Conservation (phyloP, 2,329 filamentous ascomycete genomes). For the Arthrobotrys conoides region DNA sequence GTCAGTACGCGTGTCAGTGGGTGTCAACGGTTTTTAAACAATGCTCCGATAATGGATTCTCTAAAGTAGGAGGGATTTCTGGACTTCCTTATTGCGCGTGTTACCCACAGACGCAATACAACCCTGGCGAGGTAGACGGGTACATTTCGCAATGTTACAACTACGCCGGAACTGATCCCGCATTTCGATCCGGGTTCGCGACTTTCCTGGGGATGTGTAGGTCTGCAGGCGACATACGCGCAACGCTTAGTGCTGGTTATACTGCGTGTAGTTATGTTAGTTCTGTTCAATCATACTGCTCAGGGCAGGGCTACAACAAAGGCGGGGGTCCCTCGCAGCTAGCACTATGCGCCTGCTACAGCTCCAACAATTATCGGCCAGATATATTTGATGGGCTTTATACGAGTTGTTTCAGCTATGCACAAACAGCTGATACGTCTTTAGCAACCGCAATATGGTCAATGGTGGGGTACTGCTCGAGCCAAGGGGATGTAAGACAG, state of each 20-base stretch:
- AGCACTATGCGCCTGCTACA: constrained; percentile 52
- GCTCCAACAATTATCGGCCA: constrained; percentile 30
- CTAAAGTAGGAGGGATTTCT: constrained; percentile 44
- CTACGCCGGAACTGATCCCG: constrained; percentile 37
- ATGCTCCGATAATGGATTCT: constrained; percentile 47
- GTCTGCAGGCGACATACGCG: constrained; percentile 54
- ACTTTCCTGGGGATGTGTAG: constrained; percentile 47
- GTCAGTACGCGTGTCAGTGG: constrained; percentile 47
- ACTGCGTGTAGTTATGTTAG: constrained; percentile 40
- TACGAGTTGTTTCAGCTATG: constrained; percentile 49
- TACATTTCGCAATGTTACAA: constrained; percentile 59
- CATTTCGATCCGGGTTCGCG: constrained; percentile 45
- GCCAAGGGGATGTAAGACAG: constrained; percentile 42
- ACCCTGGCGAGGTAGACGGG: constrained; percentile 46
- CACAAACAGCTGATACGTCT: constrained; percentile 39
- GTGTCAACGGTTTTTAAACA: constrained; percentile 48
- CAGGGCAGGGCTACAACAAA: constrained; percentile 31
- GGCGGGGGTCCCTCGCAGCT: constrained; percentile 24
- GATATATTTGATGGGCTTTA: constrained; percentile 45
- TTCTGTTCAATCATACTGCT: constrained; percentile 31
- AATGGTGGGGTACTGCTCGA: constrained; percentile 43
- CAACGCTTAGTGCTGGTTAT: constrained; percentile 26
- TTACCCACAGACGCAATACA: constrained; percentile 39
- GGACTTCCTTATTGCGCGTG: constrained; percentile 52
- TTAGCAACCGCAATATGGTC: constrained; percentile 32